phyloP scores from a whole-genome alignment of 2,329 filamentous ascomycete genomes.

The Fusarium sp. region DNA sequence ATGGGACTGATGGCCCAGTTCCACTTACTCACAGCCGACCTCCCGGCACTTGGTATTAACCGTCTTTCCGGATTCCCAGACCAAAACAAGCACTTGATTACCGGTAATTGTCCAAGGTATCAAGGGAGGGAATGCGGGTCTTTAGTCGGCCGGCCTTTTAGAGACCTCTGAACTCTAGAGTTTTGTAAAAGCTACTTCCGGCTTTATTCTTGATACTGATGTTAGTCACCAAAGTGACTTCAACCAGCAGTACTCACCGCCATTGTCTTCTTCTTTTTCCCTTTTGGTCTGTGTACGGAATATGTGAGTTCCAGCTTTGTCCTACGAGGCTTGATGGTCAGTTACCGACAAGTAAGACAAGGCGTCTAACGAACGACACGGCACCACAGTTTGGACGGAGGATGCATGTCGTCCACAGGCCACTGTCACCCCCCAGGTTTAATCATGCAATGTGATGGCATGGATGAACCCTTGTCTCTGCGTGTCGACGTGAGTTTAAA shows the following conservation, averaged over 20 bases:
- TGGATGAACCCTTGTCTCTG: conserved; percentile 19
- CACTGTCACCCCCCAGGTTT: background rate
- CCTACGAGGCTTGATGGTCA: conserved; percentile 5
- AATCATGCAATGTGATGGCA: background rate
- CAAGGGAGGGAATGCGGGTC: background rate
- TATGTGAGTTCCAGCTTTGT: background rate
- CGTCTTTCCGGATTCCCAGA: conserved; percentile 6
- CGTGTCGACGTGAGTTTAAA: conserved; percentile 17
- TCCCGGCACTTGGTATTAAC: conserved; percentile 10
- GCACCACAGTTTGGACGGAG: background rate
- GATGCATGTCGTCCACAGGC: conserved; percentile 3
- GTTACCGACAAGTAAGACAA: conserved; percentile 20
- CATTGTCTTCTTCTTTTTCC: background rate
- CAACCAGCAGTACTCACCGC: conserved; percentile 16
- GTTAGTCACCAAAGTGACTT: background rate
- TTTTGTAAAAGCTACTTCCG: too few relatives aligned
- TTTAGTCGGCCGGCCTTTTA: background rate
- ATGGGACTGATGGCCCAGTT: background rate
- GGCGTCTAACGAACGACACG: conserved; percentile 1
- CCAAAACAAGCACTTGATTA: background rate
- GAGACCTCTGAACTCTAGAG: background rate
- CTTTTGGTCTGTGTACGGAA: background rate
- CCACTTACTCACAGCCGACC: conserved; percentile 20
- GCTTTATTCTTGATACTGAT: background rate
- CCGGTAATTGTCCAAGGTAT: background rate